phyloP scores from a whole-genome alignment of 371 early-diverging fungal species.

The Circinella minor region DNA sequence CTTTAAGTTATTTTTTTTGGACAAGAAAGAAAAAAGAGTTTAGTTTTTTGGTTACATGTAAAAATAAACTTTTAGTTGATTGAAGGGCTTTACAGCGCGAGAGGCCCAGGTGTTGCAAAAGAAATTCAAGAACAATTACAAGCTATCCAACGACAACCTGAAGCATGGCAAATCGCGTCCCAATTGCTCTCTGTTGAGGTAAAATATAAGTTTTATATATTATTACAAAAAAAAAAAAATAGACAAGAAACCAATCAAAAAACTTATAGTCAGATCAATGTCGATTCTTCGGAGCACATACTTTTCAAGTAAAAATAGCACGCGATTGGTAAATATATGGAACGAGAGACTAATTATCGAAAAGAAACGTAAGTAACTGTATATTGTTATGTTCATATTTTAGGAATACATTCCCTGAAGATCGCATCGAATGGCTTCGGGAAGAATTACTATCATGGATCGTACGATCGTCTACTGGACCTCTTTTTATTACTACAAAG shows the following conservation, averaged over 20 bases:
- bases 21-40: no score
- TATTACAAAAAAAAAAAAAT: background rate
- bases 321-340: conserved; percentile 66
- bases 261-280: conserved; percentile 61
- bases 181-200: conserved; percentile 64
- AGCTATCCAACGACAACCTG: conserved; percentile 66
- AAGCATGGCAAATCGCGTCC: conserved; percentile 80
- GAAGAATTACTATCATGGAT: conserved; percentile 67
- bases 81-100: conserved; percentile 20
- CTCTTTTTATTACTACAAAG: conserved; percentile 74
- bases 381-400: background rate
- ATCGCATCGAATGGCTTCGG: conserved; percentile 65
- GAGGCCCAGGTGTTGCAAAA: conserved; percentile 37
- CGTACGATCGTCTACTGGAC: conserved; percentile 62
- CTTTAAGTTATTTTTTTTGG: background rate
- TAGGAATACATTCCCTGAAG: conserved; percentile 55
- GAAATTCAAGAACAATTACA: conserved; percentile 73
- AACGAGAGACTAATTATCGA: no score
- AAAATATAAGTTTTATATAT: conserved; percentile 1
- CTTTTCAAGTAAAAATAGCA: conserved; percentile 79
- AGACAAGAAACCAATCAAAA: background rate
- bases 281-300: conserved; percentile 87
- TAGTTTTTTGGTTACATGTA: background rate
- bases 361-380: no score
- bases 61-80: conserved; percentile 23